phyloP scores from a whole-genome alignment of 495 filamentous ascomycete species.

The Clohesyomyces aquaticus region DNA sequence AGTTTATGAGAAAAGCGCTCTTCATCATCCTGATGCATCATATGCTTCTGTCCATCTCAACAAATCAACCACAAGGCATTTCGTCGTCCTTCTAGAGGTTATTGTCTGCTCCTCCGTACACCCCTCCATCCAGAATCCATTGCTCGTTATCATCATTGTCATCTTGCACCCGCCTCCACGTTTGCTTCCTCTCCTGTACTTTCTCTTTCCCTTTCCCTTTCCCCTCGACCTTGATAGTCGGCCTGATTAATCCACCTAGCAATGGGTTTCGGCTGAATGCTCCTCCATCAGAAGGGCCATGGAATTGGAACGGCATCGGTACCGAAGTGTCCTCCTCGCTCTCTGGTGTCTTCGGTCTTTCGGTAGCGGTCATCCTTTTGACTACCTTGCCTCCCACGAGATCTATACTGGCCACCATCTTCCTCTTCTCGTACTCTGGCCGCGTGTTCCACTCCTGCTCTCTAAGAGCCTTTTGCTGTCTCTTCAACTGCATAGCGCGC shows the following conservation, averaged over 20 bases:
- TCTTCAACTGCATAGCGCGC: slow-evolving; percentile 82
- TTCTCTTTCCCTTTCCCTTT: slow-evolving; percentile 42
- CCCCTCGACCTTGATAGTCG: slow-evolving; percentile 66
- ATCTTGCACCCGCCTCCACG: slow-evolving; percentile 91
- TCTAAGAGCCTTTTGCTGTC: slow-evolving; percentile 82
- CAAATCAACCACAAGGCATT: too few species aligned
- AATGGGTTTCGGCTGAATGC: slow-evolving; percentile 86
- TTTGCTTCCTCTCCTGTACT: slow-evolving; percentile 54
- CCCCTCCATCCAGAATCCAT: slow-evolving; percentile 86
- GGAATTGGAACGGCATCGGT: slow-evolving; percentile 37
- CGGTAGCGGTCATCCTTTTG: slow-evolving; percentile 68
- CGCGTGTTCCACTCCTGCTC: slow-evolving; percentile 89
- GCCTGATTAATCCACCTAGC: slow-evolving; percentile 76
- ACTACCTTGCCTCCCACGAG: slow-evolving; percentile 75
- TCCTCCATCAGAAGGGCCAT: slow-evolving; percentile 43
- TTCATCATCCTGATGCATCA: too few species aligned
- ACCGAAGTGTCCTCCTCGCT: slow-evolving; percentile 54
- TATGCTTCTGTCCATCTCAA: too few species aligned
- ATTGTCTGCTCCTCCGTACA: slow-evolving; percentile 67
- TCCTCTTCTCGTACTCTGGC: slow-evolving; percentile 92
- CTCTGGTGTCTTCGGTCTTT: slow-evolving; percentile 49
- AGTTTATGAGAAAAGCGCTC: too few species aligned
- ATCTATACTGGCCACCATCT: slow-evolving; percentile 85
- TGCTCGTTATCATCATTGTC: slow-evolving; percentile 87
- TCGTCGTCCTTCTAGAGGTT: too few species aligned